Base-by-base conservation (phyloP, 805 yeast genomes). In the Zygosaccharomyces lentus region DNA sequence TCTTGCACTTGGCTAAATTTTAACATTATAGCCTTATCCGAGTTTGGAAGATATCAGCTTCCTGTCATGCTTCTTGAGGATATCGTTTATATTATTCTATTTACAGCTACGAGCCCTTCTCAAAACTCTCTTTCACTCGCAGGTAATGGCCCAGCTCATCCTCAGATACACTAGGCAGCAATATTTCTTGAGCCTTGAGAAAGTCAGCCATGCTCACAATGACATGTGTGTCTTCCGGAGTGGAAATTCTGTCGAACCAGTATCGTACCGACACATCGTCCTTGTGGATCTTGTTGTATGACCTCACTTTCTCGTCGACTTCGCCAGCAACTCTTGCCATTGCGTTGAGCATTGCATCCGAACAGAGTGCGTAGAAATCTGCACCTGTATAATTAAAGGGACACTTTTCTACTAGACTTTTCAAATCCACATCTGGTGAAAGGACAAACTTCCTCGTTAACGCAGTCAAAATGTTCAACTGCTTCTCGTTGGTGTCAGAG, bases 371-470 rank as follows among this genome's bases (percentile, higher is more conserved):
- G 66, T 93, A 93, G 67, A 93, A 91, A 65, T 93, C 99, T 3
- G 99, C 99, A 53, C 99, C 99, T 0, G 99, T 91, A 61, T 81
- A 90, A n/a, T 87, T 88, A 61, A 81, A 88, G 0, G 96, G 86
- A 67, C 97, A 89, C 6, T 68, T 65, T 13, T 75, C 73, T 0
- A 96, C 91, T 21, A 93, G 67, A 6, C 59, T 57, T 2, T 59
- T 56, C 47, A 90, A 67, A 46, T 83, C 74, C 2, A 90, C 87
- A 17, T 77, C 75, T 1, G 73, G 70, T 45, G 73, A 77, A 9
- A 91, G 62, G 41, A 71, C 72, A 65, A 86, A 87, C 65, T 91
- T 90, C 50, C 97, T 71, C 0, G 97, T 89, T 45, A 93, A 73
- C 0, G 99, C 98, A 56, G 84, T 81, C 43, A 93, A 68, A 49